These are phyloP conservation scores for Mycosphaerella sp. DNA, from an alignment of 2,329 filamentous ascomycete species.

Conservation along the genomic window DNA sequence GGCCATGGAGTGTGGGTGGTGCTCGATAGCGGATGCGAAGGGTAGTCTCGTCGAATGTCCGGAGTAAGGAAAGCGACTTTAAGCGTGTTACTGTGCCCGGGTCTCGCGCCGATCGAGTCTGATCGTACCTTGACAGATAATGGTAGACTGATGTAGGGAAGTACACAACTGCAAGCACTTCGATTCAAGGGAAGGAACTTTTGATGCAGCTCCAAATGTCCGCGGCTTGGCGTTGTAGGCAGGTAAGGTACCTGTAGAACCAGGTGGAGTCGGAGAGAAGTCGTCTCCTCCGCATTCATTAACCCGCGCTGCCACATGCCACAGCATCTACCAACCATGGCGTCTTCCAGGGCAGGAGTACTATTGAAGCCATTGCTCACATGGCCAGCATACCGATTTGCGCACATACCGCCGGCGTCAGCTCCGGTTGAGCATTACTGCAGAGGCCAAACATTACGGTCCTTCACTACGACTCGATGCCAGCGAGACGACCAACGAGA, in stretches of 20 bases:
- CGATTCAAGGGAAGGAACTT: not conserved
- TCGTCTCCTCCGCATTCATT: not conserved
- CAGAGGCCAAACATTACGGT: constrained; percentile 14
- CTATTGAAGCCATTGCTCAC: constrained; percentile 24
- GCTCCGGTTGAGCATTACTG: constrained; percentile 14
- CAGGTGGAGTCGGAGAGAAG: not conserved
- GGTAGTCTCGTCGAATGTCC: no score
- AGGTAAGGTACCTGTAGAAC: not conserved
- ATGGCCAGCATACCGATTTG: constrained; percentile 15
- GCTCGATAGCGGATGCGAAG: not conserved
- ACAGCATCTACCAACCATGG: not conserved
- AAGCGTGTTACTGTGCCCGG: no score
- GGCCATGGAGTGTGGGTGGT: constrained; percentile 25
- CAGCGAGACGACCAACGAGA: constrained; percentile 12
- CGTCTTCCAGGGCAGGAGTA: constrained; percentile 9
- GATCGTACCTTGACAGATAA: no score
- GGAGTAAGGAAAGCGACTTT: no score
- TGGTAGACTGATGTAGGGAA: no score
- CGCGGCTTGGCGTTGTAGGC: not conserved
- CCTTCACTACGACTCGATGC: constrained; percentile 21
- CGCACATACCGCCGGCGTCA: constrained; percentile 7
- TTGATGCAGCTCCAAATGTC: no score
- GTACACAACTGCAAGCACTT: not conserved
- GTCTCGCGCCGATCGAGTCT: no score
- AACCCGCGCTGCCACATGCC: not conserved